Base-by-base conservation (phyloP, 2,329 filamentous ascomycete genomes). In the Alternaria alternata region DNA sequence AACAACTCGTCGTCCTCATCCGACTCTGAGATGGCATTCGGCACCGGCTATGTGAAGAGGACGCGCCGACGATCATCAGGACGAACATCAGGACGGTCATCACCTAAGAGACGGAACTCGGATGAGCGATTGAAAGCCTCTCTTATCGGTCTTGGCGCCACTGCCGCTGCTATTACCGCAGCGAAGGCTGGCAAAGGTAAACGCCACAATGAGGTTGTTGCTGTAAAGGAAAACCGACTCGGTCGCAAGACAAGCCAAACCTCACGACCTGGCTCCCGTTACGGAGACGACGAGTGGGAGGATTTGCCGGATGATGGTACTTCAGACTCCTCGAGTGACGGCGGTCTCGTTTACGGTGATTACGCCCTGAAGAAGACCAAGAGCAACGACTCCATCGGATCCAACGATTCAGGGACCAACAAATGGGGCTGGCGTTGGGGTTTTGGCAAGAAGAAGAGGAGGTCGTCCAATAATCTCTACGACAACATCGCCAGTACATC, bases 381-480 rank as follows among this genome's bases (percentile, higher is more conserved):
- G 63, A 87, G 85, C 60, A 75, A 78, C 39, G 85, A 86, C 51
- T 87, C 86, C 11, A 76, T 86, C 1, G 78, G 73, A 5, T 87
- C 85, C 1, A 81, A 85, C n/a, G 80, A 77, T 28, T 87, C 85
- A 24, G 84, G 82, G 24, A 83, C 81, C 3, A 82, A 80, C 53
- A 86, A 86, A 69, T 89, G 86, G 87, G 81, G 83, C 28, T 89
- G 87, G 86, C 80, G 85, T 59, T 88, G 86, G 85, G 84, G 85
- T 32, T 82, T 80, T 61, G 82, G 83, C 69, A 84, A 82, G 68
- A 80, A 79, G 67, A 77, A 77, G 63, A 75, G 73, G 51, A 67
- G 67, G 44, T 75, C 76, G n/a, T 70, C 68, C 5, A 72, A 78
- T 12, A 78, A 72, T 43, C 67, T 76, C 55, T 72, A 75, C 56